These are phyloP conservation scores for Pseudogymnoascus sp. DNA, from an alignment of 2,329 filamentous ascomycete species.

Conservation along the genomic window DNA sequence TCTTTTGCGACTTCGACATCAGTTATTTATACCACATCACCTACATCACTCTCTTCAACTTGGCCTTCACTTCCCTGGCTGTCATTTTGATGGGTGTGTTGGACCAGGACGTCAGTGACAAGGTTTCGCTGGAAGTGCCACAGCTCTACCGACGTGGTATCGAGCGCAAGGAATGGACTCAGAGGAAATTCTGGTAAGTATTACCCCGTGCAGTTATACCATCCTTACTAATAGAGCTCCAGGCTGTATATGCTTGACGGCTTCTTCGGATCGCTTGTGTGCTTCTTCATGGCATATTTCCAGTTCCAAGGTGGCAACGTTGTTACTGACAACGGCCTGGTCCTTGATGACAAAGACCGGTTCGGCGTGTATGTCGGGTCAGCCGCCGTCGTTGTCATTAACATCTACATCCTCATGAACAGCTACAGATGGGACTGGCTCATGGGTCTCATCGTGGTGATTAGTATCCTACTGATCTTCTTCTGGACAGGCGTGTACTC, in stretches of 20 bases:
- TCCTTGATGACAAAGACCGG: slow-evolving; percentile 70
- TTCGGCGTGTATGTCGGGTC: slow-evolving; percentile 84
- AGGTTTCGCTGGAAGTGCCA: slow-evolving; percentile 86
- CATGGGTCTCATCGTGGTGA: slow-evolving; percentile 69
- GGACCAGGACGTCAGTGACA: slow-evolving; percentile 93
- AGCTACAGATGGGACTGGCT: slow-evolving; percentile 98
- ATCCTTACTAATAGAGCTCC: slow-evolving; percentile 16
- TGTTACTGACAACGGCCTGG: slow-evolving; percentile 62
- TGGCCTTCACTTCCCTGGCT: slow-evolving; percentile 91
- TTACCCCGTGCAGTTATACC: neutral
- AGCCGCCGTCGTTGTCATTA: slow-evolving; percentile 79
- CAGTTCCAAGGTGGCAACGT: slow-evolving; percentile 66
- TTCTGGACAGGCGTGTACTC: slow-evolving; percentile 89
- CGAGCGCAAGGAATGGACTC: slow-evolving; percentile 93
- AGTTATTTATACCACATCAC: slow-evolving; percentile 97
- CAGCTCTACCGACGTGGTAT: slow-evolving; percentile 94
- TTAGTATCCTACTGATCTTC: slow-evolving; percentile 84
- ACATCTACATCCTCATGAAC: slow-evolving; percentile 91
- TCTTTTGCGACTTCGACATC: slow-evolving; percentile 92
- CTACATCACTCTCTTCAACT: slow-evolving; percentile 93
- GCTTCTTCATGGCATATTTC: slow-evolving; percentile 87
- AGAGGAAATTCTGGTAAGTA: slow-evolving; percentile 87
- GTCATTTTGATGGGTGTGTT: slow-evolving; percentile 94
- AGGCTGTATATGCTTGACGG: slow-evolving; percentile 94
- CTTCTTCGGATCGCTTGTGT: slow-evolving; percentile 86